Conservation (phyloP, 805 yeast species). For the Torulaspora gathmanii region DNA sequence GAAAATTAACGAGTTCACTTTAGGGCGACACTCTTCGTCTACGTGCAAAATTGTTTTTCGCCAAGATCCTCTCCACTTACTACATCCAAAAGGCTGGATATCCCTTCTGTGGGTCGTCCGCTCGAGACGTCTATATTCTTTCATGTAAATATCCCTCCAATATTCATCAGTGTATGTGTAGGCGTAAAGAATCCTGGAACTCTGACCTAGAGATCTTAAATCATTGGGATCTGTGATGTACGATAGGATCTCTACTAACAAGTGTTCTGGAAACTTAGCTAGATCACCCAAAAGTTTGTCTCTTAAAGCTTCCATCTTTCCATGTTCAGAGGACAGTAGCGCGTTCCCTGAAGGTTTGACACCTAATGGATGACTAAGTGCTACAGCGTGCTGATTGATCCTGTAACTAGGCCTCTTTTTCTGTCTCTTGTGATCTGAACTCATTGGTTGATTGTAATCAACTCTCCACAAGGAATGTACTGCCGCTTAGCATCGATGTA, state of each 20-base stretch:
- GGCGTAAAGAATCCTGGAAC: constrained; percentile 68
- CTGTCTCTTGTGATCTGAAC: neutral
- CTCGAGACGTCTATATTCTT: constrained; percentile 20
- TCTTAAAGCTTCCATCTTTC: constrained; percentile 19
- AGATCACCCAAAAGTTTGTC: constrained; percentile 50
- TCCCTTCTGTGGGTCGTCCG: constrained; percentile 16
- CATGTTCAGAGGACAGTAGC: constrained; percentile 30
- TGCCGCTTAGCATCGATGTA: neutral
- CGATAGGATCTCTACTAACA: constrained; percentile 50
- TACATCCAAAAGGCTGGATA: constrained; percentile 30
- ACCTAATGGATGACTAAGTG: constrained; percentile 61
- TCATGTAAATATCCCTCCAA: constrained; percentile 63
- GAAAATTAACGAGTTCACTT: constrained; percentile 49
- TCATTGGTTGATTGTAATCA: neutral
- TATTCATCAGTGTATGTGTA: constrained; percentile 70
- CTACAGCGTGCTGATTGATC: constrained; percentile 22
- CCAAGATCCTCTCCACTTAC: constrained; percentile 78
- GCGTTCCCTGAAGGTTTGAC: constrained; percentile 74
- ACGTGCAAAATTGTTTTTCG: constrained; percentile 50
- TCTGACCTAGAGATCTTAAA: constrained; percentile 48
- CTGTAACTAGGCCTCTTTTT: constrained; percentile 10
- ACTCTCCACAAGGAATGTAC: neutral
- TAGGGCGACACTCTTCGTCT: constrained; percentile 43
- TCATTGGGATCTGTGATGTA: constrained; percentile 46
- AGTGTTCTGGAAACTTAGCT: constrained; percentile 54